These are phyloP conservation scores for Poa annua DNA, from an alignment of 176 grass and related monocot species.

Conservation along the genomic window DNA sequence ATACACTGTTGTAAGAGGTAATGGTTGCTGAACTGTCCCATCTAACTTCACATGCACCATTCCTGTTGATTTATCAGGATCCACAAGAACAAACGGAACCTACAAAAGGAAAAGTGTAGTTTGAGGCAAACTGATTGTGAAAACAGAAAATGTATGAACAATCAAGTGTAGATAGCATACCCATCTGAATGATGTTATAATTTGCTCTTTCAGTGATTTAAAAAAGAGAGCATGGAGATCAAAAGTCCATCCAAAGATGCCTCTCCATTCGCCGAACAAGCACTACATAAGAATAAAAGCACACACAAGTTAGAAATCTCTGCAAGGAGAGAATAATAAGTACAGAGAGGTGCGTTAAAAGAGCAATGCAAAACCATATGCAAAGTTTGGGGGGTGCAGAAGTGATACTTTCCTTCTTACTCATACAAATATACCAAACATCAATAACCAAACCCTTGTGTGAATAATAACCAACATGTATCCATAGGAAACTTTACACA, in stretches of 20 bases:
- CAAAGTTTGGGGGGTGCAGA: background rate
- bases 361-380: background rate
- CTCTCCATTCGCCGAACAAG: constrained; percentile 92
- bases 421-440: constrained; percentile 12
- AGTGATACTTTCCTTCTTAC: constrained; percentile 24
- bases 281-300: constrained; percentile 59
- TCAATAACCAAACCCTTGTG: too few species aligned
- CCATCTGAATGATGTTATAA: constrained; percentile 58
- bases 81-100: constrained; percentile 79
- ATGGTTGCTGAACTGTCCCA: constrained; percentile 48
- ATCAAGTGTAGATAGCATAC: constrained; percentile 57
- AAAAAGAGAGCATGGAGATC: constrained; percentile 85
- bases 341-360: constrained; percentile 17
- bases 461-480: constrained; percentile 5
- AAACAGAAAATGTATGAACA: constrained; percentile 15
- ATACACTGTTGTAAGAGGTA: constrained; percentile 89
- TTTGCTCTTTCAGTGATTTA: constrained; percentile 81
- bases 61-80: constrained; percentile 44
- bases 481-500: background rate
- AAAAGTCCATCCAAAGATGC: constrained; percentile 90
- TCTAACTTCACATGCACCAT: constrained; percentile 75
- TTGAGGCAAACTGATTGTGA: constrained; percentile 1
- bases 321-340: constrained; percentile 11
- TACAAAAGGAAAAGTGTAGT: constrained; percentile 39
- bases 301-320: constrained; percentile 41